Evolutionary conservation across 768 basidiomycete species (phyloP).

Genomic region (Clathrus columnatus): DNA sequence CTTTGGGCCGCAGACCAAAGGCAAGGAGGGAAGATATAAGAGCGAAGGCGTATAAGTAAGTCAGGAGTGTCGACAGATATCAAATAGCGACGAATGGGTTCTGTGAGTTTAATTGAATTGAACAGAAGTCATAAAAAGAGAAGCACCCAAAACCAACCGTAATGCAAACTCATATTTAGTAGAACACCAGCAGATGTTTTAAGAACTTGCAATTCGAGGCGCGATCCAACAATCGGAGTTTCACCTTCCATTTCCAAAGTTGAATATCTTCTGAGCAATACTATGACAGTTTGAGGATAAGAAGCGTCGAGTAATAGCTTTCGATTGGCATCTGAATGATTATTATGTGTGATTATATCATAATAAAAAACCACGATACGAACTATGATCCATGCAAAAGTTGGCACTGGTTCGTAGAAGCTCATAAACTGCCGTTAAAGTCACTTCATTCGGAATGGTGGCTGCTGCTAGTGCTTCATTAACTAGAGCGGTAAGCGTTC

Average conservation of each 20-base stretch:
- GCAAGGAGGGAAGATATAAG: conserved; percentile 63
- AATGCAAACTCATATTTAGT: conserved; percentile 69
- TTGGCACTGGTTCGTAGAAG: conserved; percentile 75
- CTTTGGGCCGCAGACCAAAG: conserved; percentile 39
- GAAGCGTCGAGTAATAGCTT: conserved; percentile 59
- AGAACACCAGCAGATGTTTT: conserved; percentile 73
- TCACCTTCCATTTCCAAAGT: conserved; percentile 24
- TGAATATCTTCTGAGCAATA: conserved; percentile 59
- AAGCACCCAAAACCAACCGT: conserved; percentile 40
- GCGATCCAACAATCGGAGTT: conserved; percentile 39
- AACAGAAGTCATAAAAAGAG: conserved; percentile 3
- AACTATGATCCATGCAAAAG: conserved; percentile 77
- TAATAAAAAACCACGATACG: conserved; percentile 16
- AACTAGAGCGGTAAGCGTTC: conserved; percentile 54
- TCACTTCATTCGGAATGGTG: conserved; percentile 35
- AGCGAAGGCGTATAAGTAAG: conserved; percentile 60
- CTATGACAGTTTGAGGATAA: conserved; percentile 57
- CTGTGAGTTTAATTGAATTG: conserved; percentile 28
- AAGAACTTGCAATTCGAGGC: conserved; percentile 60
- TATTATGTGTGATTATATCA: conserved; percentile 5
- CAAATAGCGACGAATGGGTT: conserved; percentile 60
- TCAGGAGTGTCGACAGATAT: conserved; percentile 59
- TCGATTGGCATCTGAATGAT: conserved; percentile 60
- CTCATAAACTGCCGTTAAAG: conserved; percentile 50
- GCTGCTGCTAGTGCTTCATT: conserved; percentile 44